phyloP scores from a whole-genome alignment of 345 rosid genomes.

The Gossypium anomalum region DNA sequence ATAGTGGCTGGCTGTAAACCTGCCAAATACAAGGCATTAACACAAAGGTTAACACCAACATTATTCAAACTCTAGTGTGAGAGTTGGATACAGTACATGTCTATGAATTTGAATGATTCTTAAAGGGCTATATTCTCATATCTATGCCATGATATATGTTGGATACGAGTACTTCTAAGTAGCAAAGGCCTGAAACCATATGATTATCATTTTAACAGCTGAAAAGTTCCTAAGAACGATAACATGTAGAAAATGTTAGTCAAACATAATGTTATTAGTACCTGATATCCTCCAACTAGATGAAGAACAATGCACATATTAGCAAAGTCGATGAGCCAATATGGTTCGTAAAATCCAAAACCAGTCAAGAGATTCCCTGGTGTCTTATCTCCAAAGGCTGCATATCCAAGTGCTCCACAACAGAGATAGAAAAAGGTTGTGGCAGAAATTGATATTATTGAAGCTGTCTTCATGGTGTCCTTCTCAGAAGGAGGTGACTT shows the following conservation, averaged over 20 bases:
- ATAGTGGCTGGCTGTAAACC: constrained; percentile 56
- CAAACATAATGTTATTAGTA: constrained; percentile 1
- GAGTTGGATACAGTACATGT: not conserved
- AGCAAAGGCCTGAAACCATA: too few species aligned
- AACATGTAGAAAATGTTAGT: not conserved
- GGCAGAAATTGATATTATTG: constrained; percentile 24
- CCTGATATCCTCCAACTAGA: constrained; percentile 56
- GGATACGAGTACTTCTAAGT: not conserved
- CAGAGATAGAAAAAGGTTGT: constrained; percentile 39
- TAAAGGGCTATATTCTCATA: not conserved
- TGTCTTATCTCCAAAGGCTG: constrained; percentile 34
- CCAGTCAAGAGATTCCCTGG: constrained; percentile 42
- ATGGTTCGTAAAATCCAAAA: constrained; percentile 38
- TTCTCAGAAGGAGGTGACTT: constrained; percentile 39
- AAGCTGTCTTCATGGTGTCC: constrained; percentile 40
- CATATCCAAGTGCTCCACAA: constrained; percentile 40
- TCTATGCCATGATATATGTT: not conserved
- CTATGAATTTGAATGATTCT: not conserved
- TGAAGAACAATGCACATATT: constrained; percentile 41
- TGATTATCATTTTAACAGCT: too few species aligned
- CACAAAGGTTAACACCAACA: not conserved
- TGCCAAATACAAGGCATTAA: constrained; percentile 14
- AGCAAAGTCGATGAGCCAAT: constrained; percentile 42
- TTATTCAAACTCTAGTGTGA: too few species aligned
- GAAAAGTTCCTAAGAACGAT: too few species aligned